Conservation (phyloP, 129 eudicot species). For the Scalesia atractyloides region DNA sequence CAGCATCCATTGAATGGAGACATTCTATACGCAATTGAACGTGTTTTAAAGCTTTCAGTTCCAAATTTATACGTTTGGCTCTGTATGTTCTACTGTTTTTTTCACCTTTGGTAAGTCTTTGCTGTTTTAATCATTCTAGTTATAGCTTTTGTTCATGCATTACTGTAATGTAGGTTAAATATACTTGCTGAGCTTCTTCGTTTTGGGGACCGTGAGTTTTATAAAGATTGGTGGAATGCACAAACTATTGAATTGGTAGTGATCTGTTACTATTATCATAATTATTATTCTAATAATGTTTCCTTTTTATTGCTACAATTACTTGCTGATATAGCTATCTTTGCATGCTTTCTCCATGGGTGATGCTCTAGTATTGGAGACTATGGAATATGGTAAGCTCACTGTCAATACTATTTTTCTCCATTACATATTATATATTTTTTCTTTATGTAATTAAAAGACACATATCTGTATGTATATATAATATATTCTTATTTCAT, state of each 20-base stretch:
- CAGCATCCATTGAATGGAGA: constrained; percentile 93
- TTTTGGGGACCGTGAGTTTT: constrained; percentile 98
- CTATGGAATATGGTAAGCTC: constrained; percentile 95
- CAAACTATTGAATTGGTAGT: constrained; percentile 87
- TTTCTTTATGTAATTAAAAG: not conserved
- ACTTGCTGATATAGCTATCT: constrained; percentile 11
- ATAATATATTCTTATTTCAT: constrained; percentile 5
- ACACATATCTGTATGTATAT: not conserved
- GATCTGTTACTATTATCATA: constrained; percentile 1
- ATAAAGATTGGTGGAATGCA: constrained; percentile 99
- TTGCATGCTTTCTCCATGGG: constrained; percentile 18
- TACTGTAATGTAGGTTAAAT: constrained; percentile 60
- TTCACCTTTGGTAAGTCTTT: constrained; percentile 83
- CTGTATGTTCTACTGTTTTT: constrained; percentile 91
- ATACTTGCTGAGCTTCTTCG: constrained; percentile 97
- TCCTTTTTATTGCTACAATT: constrained; percentile 28
- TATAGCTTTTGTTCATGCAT: constrained; percentile 14
- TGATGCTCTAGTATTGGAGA: constrained; percentile 87
- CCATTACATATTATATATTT: not conserved
- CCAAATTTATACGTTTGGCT: constrained; percentile 98
- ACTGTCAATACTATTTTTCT: not conserved
- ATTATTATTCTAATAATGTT: not conserved
- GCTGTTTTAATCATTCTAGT: not conserved
- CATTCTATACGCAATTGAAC: constrained; percentile 83
- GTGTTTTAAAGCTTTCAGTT: constrained; percentile 96